phyloP scores from a whole-genome alignment of 805 yeast species.

The Spencermartinsiella europaea region DNA sequence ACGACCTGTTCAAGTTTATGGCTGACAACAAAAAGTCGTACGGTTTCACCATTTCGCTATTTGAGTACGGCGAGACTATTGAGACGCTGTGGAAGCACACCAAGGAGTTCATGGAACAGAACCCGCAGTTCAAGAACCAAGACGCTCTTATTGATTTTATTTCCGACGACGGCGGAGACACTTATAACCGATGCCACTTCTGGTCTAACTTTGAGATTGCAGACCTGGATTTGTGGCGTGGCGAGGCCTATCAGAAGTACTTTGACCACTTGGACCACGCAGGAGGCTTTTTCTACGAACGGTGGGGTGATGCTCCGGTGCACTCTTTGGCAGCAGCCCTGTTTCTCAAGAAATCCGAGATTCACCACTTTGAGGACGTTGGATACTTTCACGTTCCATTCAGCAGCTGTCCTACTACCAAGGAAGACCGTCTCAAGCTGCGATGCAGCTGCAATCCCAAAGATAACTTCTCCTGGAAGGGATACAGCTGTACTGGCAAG shows the following conservation, averaged over 20 bases:
- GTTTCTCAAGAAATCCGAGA: constrained; percentile 44
- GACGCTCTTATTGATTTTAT: constrained; percentile 67
- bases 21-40: constrained; percentile 65
- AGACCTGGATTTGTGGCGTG: constrained; percentile 51
- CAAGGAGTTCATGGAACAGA: constrained; percentile 51
- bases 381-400: constrained; percentile 56
- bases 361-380: constrained; percentile 57
- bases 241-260: constrained; percentile 48
- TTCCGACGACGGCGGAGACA: constrained; percentile 61
- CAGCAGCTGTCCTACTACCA: constrained; percentile 49
- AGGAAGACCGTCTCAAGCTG: constrained; percentile 45
- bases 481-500: constrained; percentile 36
- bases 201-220: constrained; percentile 76
- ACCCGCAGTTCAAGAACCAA: constrained; percentile 55
- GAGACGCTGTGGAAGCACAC: constrained; percentile 74
- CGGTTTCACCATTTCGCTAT: constrained; percentile 71
- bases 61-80: constrained; percentile 66
- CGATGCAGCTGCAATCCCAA: constrained; percentile 71
- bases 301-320: constrained; percentile 79
- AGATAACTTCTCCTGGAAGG: constrained; percentile 40
- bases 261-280: constrained; percentile 53
- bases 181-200: constrained; percentile 81
- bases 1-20: constrained; percentile 79
- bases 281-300: constrained; percentile 70
- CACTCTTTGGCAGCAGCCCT: constrained; percentile 61